Conservation (phyloP, 2,329 filamentous ascomycete species). For the Pseudogymnoascus sp. region DNA sequence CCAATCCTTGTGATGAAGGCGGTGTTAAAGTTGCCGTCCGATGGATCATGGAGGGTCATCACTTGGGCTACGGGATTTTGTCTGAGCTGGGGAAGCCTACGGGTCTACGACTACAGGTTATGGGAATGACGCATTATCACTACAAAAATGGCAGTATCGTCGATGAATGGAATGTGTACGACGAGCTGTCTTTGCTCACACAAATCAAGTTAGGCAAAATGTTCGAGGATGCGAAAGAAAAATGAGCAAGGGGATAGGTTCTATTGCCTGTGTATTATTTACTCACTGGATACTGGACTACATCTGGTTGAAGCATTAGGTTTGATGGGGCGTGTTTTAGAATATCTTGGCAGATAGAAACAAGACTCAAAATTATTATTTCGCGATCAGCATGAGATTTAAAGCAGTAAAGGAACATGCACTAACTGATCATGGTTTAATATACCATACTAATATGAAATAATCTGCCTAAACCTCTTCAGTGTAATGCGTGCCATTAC, state of each 20-base stretch:
- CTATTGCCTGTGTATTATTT: background rate
- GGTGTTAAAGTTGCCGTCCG: constrained; percentile 8
- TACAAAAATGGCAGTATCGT: constrained; percentile 5
- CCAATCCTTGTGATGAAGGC: constrained; percentile 7
- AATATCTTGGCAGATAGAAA: background rate
- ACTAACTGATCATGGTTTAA: background rate
- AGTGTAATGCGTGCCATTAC: background rate
- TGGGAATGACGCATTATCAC: constrained; percentile 8
- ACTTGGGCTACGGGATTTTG: constrained; percentile 1
- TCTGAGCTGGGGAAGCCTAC: constrained; percentile 6
- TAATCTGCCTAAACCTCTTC: background rate
- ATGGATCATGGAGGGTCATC: constrained; percentile 6
- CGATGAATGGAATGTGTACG: constrained; percentile 7
- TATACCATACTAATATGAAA: background rate
- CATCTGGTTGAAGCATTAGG: background rate
- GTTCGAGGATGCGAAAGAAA: background rate
- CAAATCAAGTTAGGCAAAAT: background rate
- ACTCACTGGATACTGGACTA: background rate
- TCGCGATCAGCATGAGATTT: background rate
- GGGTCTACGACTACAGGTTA: constrained; percentile 1
- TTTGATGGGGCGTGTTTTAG: background rate
- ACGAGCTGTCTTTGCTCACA: constrained; percentile 5
- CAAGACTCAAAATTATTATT: background rate
- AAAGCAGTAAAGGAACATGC: background rate
- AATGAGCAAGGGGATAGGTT: background rate